Percentiles rank a stretch among this genome's conserved stretches.
Evolutionary conservation across 768 basidiomycete genomes (phyloP).

Genomic region (Suillus paluster): DNA sequence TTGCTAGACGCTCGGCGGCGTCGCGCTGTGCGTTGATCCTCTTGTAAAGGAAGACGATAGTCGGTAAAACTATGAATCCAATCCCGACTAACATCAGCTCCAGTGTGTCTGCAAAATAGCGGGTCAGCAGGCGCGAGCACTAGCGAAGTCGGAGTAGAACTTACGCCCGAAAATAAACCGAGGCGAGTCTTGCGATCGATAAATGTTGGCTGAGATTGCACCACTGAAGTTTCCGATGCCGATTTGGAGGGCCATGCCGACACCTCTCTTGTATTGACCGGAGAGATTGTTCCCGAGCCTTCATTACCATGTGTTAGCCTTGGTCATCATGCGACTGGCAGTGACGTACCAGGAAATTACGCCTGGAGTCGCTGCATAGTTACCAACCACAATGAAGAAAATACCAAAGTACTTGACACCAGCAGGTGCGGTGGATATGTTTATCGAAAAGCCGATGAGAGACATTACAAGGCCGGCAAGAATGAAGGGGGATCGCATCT

Average conservation of each 20-base stretch:
- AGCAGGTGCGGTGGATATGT: conserved; percentile 53
- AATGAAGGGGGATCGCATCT: conserved; percentile 62
- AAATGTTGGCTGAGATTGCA: conserved; percentile 66
- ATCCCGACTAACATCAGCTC: conserved; percentile 74
- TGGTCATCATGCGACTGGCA: not conserved
- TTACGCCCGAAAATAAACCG: conserved; percentile 50
- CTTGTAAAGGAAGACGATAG: conserved; percentile 52
- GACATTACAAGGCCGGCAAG: conserved; percentile 51
- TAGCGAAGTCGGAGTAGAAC: not conserved
- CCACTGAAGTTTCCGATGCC: conserved; percentile 61
- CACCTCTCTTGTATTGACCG: conserved; percentile 71
- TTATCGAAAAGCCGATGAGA: conserved; percentile 61
- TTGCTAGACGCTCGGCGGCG: conserved; percentile 12
- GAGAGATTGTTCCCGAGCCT: conserved; percentile 16
- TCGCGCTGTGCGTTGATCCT: conserved; percentile 63
- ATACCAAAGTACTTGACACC: conserved; percentile 74
- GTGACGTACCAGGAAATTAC: conserved; percentile 58
- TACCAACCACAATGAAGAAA: conserved; percentile 65
- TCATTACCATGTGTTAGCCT: not conserved
- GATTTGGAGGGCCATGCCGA: conserved; percentile 58
- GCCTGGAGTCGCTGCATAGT: conserved; percentile 63
- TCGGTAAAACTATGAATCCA: conserved; percentile 56
- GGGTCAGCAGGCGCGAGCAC: not conserved
- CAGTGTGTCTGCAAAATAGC: conserved; percentile 48
- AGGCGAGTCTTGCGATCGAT: conserved; percentile 58